phyloP scores from a whole-genome alignment of 2,329 filamentous ascomycete species.

The Karstenula rhodostoma region DNA sequence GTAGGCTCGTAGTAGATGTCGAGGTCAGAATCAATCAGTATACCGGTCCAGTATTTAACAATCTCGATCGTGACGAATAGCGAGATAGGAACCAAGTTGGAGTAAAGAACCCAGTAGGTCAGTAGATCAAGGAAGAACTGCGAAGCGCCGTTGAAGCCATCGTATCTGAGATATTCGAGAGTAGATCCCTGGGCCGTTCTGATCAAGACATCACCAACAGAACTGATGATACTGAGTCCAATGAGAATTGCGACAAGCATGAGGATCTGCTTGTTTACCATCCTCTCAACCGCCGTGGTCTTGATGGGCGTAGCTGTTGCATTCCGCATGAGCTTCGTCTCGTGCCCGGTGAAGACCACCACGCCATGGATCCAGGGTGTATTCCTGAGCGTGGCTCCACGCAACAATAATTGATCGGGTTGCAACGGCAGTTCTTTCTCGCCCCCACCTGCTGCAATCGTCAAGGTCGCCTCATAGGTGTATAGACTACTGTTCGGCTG shows the following conservation, averaged over 20 bases:
- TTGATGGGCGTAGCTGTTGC: conserved; percentile 98
- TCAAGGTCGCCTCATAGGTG: conserved; percentile 96
- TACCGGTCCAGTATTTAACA: conserved; percentile 98
- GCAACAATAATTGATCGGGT: conserved; percentile 90
- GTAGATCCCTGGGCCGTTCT: conserved; percentile 68
- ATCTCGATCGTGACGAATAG: conserved; percentile 97
- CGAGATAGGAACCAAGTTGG: conserved; percentile 94
- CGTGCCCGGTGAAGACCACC: conserved; percentile 96
- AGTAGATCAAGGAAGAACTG: conserved; percentile 95
- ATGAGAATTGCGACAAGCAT: conserved; percentile 87
- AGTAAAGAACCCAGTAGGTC: conserved; percentile 98
- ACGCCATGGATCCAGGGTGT: conserved; percentile 97
- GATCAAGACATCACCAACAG: conserved; percentile 86
- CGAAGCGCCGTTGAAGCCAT: conserved; percentile 67
- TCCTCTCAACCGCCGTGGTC: conserved; percentile 91
- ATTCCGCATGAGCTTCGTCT: conserved; percentile 99
- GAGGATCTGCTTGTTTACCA: conserved; percentile 92
- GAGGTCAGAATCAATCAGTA: conserved; percentile 94
- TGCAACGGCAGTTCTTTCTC: conserved; percentile 91
- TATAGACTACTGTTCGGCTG: conserved; percentile 98
- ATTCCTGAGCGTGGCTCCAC: conserved; percentile 92
- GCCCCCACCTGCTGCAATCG: conserved; percentile 85
- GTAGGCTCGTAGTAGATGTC: conserved; percentile 98
- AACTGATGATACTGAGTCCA: conserved; percentile 85
- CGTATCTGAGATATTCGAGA: conserved; percentile 76